These are phyloP conservation scores for Alternaria sp. DNA, from an alignment of 2,329 filamentous ascomycete species.

Conservation along the genomic window DNA sequence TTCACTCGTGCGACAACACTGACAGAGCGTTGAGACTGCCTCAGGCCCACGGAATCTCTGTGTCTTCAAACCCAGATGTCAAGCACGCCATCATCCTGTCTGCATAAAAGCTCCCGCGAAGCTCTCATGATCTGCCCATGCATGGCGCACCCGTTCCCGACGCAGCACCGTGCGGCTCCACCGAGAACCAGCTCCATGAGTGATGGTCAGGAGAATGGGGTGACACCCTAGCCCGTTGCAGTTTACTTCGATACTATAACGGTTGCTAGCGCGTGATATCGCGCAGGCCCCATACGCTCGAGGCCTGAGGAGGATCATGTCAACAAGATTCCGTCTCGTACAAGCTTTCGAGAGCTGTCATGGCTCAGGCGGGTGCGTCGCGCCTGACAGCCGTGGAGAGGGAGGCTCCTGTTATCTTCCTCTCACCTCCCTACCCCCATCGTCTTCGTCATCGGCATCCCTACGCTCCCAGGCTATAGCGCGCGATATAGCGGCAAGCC, in stretches of 20 bases:
- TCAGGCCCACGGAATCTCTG: not conserved
- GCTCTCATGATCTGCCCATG: not conserved
- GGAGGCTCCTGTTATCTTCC: constrained; percentile 6
- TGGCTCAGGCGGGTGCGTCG: not conserved
- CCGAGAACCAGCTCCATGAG: not conserved
- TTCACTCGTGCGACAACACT: not conserved
- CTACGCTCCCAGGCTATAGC: constrained; percentile 5
- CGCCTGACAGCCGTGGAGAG: not conserved
- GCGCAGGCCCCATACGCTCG: constrained; percentile 24
- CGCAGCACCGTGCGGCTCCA: constrained; percentile 15
- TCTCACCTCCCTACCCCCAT: not conserved
- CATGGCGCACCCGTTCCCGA: constrained; percentile 17
- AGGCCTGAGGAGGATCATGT: constrained; percentile 5
- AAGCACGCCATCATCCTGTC: not conserved
- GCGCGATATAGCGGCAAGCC: constrained; percentile 11
- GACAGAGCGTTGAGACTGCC: not conserved
- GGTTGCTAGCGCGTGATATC: constrained; percentile 25
- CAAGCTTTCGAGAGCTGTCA: constrained; percentile 13
- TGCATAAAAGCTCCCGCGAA: not conserved
- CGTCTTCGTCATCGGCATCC: not conserved
- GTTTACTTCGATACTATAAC: constrained; percentile 13
- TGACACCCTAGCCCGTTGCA: constrained; percentile 12
- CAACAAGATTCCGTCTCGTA: not conserved
- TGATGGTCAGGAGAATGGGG: constrained; percentile 1
- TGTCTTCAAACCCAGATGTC: not conserved